Conservation (phyloP, 352 stramenopile genomes). For the Stramenopiles sp. region DNA sequence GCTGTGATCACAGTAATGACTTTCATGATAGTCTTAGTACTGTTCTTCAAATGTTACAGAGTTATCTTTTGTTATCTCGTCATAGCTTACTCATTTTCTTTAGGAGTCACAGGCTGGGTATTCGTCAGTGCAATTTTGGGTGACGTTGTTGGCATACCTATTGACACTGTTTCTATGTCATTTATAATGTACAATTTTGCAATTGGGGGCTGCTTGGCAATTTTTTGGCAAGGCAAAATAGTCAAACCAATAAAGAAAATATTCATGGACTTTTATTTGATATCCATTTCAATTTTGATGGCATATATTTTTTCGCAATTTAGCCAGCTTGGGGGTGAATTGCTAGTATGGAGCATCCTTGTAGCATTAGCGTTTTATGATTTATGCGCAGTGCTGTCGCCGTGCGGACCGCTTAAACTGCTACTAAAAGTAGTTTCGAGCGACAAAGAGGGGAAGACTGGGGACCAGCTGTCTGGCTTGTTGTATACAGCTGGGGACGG, state of each 20-base stretch:
- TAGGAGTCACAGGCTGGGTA: constrained; percentile 44
- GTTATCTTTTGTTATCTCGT: constrained; percentile 49
- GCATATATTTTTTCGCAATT: constrained; percentile 88
- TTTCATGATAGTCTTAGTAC: constrained; percentile 50
- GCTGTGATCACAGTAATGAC: constrained; percentile 47
- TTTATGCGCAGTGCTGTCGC: constrained; percentile 84
- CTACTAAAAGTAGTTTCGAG: too few relatives aligned
- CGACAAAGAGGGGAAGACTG: too few relatives aligned
- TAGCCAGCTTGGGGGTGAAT: constrained; percentile 74
- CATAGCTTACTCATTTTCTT: constrained; percentile 40
- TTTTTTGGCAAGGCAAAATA: constrained; percentile 53
- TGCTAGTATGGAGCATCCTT: constrained; percentile 60
- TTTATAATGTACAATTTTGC: constrained; percentile 67
- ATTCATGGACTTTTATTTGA: constrained; percentile 67
- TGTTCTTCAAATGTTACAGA: constrained; percentile 28
- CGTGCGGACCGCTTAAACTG: constrained; percentile 73
- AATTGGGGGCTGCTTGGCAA: constrained; percentile 48
- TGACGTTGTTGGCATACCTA: constrained; percentile 30
- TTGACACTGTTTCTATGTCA: constrained; percentile 41
- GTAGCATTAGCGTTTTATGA: constrained; percentile 85
- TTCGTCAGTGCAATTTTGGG: constrained; percentile 43
- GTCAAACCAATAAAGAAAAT: constrained; percentile 38
- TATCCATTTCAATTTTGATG: constrained; percentile 77
- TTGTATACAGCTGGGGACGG: too few relatives aligned
- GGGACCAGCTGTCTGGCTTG: too few relatives aligned